Percentiles rank a stretch among this genome's conserved stretches.
Conservation (phyloP, 1,139 yeast genomes). For the Eremothecium cymbalariae region DNA sequence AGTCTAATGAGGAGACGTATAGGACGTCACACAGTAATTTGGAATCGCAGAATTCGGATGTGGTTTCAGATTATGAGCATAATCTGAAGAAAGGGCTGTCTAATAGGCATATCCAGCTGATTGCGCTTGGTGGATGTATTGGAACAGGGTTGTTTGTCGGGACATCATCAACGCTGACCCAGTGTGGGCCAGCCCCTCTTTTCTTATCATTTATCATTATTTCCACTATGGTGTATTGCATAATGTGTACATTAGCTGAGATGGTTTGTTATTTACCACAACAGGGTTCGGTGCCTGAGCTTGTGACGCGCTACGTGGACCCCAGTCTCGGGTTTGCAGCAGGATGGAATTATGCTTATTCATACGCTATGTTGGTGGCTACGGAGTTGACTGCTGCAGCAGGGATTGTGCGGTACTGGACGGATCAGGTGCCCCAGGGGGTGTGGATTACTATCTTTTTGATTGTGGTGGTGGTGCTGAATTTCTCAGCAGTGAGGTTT, state of each 20-base stretch:
- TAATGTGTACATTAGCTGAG: constrained; percentile 67
- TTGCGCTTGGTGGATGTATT: constrained; percentile 81
- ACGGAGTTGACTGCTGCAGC: constrained; percentile 78
- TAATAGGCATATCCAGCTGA: constrained; percentile 59
- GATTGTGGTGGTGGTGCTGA: constrained; percentile 35
- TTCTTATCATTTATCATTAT: constrained; percentile 35
- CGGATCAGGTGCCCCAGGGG: constrained; percentile 35
- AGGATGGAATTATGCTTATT: constrained; percentile 62
- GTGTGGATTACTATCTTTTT: constrained; percentile 45
- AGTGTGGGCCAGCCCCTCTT: constrained; percentile 64
- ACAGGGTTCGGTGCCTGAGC: constrained; percentile 29
- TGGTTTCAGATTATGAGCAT: constrained; percentile 27
- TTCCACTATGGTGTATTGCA: constrained; percentile 46
- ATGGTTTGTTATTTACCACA: constrained; percentile 73
- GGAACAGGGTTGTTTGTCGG: constrained; percentile 63
- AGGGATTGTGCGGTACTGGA: constrained; percentile 51
- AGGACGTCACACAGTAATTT: no score
- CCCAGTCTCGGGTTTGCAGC: constrained; percentile 68
- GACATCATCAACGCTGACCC: constrained; percentile 50
- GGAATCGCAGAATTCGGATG: not conserved
- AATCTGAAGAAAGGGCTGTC: constrained; percentile 41
- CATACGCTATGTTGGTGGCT: constrained; percentile 46
- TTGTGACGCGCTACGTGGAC: constrained; percentile 41
- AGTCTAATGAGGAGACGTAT: no score
- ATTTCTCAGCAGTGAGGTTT: constrained; percentile 41